Base-by-base conservation (phyloP, 306 rosid species). In the Dryas alaskensis region DNA sequence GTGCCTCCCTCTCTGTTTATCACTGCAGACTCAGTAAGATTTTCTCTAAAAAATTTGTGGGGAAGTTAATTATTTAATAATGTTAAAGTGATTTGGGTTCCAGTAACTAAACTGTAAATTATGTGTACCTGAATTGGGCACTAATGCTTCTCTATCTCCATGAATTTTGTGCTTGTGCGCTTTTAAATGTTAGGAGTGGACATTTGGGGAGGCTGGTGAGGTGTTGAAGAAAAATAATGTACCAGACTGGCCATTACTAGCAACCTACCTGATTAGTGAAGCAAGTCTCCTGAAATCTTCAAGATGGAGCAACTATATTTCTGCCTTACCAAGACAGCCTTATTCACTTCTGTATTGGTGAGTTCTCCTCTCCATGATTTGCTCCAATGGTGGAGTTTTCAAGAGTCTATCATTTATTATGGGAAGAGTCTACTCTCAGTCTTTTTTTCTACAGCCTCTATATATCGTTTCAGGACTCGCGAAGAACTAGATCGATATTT, bases 221-320 rank as follows among this genome's bases (percentile, higher is more conserved):
- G 83, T 94, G 66, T 60, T 88, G 84, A 91, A 89, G 76, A 78
- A 74, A 81, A 86, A 91, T 62, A 82, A 86, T 8, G 95, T 94
- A 42, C 97, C 98, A 62, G 98, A 94, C 79, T 91, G 98, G 98
- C 98, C 98, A 69, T 78, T 94, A 13, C 74, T 94, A 69, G 98
- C 98, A 60, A 94, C 94, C 65, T 89, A 89, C 79, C 89, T 93
- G 82, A 93, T 93, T 13, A 91, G 98, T 70, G 96, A 93, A 88
- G 98, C 98, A 61, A 93, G 88, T 81, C 69, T 77, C 64, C 66
- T 84, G 96, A 73, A 86, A 66, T 89, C 97, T 82, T 93, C 98
- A 60, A 85, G 90, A 83, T 93, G 98, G 98, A 86, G 77, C 83
- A 88, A 84, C 79, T 91, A 93, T 83, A 89, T 93, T 78, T 88